Base-by-base conservation (phyloP, 2,329 filamentous ascomycete species). In the Diaporthe aspalathi region DNA sequence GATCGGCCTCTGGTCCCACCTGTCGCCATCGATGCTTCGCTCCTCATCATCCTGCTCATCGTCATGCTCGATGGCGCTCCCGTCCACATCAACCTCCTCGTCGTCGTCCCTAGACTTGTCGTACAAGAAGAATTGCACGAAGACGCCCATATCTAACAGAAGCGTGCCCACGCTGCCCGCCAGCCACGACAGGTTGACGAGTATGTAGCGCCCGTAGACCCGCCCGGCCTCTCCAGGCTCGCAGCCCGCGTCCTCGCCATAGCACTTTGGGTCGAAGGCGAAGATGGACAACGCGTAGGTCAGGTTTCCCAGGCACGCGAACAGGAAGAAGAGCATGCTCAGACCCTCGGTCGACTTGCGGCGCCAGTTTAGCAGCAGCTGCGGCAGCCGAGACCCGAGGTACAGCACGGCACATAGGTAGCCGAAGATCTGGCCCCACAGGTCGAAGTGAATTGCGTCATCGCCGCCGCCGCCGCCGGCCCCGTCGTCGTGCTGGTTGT, bases 321-420 rank as follows among this genome's bases (percentile, higher is more conserved):
- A 98, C 27, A 98, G 85, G 84, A 98, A 98, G 83, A 98, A 99
- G 14, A 98, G 87, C 83, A 98, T 91, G 74, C 93, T 95, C 24
- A 99, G 92, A 4, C 96, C 96, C 70, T 98, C 95, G 1, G 95
- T 98, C 53, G 92, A 95, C 83, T 97, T 97, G 74, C 96, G 92
- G 24, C 93, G 90, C 84, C 94, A 97, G 81, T 98, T 99, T 67
- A 98, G 89, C 9, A 98, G 86, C 1, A 99, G 86, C 83, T 99
- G 96, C 0, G 96, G 96, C 8, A 98, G 83, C 11, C 96, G 92
- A 0, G 93, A 96, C 27, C 94, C 94, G 14, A 98, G 93, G 78
- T 99, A 98, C 6, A 98, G 86, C 1, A 90, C 85, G 2, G 96
- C 94, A 82, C 95, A 98, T 60, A 98, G 87, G 82, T 97, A 98